Conservation (phyloP, 345 rosid genomes). For the Camelina hispida region DNA sequence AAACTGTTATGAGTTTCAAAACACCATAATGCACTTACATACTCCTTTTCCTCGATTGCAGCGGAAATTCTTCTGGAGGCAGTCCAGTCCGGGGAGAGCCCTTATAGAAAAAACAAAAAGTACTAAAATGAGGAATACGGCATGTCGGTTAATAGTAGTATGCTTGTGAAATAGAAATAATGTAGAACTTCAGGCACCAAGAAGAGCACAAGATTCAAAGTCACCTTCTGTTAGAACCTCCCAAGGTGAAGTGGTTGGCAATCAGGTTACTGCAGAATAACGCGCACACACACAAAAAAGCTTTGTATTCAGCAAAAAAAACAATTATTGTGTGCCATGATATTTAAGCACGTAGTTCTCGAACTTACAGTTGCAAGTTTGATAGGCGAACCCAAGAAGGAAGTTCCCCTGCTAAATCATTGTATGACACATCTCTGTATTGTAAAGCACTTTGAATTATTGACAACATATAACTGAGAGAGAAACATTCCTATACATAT, state of each 20-base stretch:
- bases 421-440: slow-evolving; percentile 82
- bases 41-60: slow-evolving; percentile 62
- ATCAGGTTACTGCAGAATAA: slow-evolving; percentile 40
- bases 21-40: slow-evolving; percentile 54
- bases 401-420: slow-evolving; percentile 60
- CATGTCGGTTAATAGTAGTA: slow-evolving; percentile 22
- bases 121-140: slow-evolving; percentile 31
- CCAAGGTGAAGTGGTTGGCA: slow-evolving; percentile 42
- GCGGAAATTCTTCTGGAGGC: slow-evolving; percentile 70
- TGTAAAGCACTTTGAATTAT: slow-evolving; percentile 2
- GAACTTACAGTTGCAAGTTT: slow-evolving; percentile 61
- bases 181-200: slow-evolving; percentile 1
- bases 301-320: slow-evolving; percentile 8
- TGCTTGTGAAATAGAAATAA: slow-evolving; percentile 16
- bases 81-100: slow-evolving; percentile 58
- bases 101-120: slow-evolving; percentile 39
- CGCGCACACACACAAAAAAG: background rate
- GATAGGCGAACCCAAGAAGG: slow-evolving; percentile 69
- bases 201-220: background rate
- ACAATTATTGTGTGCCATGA: slow-evolving; percentile 16
- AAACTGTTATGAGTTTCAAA: slow-evolving; percentile 19
- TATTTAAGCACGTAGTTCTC: slow-evolving; percentile 17
- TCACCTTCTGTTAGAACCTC: slow-evolving; percentile 40
- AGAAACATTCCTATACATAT: slow-evolving; percentile 21
- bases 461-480: slow-evolving; percentile 6